A percentile compares a stretch with the other conserved stretches of the same genome.
phyloP scores from a whole-genome alignment of 495 filamentous ascomycete species.

The Aspergillus kassunensis region DNA sequence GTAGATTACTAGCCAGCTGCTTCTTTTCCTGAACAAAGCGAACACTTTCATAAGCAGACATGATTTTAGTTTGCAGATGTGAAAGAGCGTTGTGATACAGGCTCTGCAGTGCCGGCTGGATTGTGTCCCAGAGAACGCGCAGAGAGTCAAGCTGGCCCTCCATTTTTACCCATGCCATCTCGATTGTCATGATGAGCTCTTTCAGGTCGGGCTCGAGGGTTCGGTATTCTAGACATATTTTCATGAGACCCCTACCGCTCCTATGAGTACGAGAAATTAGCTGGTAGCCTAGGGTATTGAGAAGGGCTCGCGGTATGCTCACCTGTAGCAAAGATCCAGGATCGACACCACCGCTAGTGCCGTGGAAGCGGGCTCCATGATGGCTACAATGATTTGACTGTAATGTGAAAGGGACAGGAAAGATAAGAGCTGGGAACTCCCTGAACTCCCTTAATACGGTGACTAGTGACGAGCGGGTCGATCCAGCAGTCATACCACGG shows the following conservation, averaged over 20 bases:
- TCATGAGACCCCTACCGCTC: background rate
- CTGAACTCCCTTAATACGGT: too few species aligned
- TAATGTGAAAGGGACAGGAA: too few species aligned
- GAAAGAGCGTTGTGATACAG: background rate
- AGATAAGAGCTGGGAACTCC: too few species aligned
- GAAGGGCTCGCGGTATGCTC: too few species aligned
- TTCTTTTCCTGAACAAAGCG: background rate
- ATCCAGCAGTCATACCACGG: too few species aligned
- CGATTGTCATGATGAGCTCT: background rate
- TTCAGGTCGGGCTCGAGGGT: background rate
- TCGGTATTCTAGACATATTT: background rate
- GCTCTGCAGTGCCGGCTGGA: background rate
- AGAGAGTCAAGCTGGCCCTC: background rate
- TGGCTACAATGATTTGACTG: too few species aligned
- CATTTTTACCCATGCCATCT: background rate
- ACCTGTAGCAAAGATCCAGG: too few species aligned
- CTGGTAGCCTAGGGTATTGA: background rate
- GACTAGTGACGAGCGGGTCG: too few species aligned
- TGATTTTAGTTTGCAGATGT: background rate
- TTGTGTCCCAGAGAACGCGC: background rate
- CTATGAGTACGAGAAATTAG: background rate
- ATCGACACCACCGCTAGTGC: too few species aligned
- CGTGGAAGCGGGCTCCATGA: too few species aligned
- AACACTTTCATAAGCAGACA: background rate
- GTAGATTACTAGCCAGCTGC: background rate